Conservation (phyloP, 257 asterid species). For the Plantago major region DNA sequence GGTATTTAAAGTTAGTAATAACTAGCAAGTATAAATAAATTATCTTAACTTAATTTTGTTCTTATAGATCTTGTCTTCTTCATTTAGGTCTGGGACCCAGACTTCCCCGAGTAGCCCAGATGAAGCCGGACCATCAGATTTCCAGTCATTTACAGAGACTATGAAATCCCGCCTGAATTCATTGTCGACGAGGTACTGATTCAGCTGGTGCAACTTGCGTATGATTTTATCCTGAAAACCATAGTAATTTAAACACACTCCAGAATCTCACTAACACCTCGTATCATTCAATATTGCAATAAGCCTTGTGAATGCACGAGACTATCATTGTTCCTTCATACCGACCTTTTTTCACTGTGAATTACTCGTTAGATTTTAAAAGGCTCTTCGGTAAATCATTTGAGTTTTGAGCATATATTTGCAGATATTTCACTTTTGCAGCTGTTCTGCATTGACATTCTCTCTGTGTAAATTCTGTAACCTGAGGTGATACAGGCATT, state of each 20-base stretch:
- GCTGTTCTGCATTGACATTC: no score
- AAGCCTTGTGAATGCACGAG: no score
- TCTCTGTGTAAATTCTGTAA: no score
- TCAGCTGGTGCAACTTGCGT: no score
- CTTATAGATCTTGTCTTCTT: background rate
- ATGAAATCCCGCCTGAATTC: constrained; percentile 48
- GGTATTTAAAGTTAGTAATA: constrained; percentile 32
- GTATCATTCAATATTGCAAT: no score
- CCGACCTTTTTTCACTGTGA: no score
- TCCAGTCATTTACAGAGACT: constrained; percentile 52
- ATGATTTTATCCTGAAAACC: background rate
- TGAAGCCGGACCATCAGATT: constrained; percentile 52
- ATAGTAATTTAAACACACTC: background rate
- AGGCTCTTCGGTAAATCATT: no score
- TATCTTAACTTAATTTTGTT: background rate
- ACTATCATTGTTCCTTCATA: no score
- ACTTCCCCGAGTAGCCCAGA: constrained; percentile 42
- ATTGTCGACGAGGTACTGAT: constrained; percentile 43
- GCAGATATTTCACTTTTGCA: no score
- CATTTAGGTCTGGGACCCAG: constrained; percentile 31
- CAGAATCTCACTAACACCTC: background rate
- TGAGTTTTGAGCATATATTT: no score
- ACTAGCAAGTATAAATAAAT: background rate
- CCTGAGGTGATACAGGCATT: no score
- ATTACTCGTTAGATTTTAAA: no score